Evolutionary conservation across 2,329 filamentous ascomycete genomes (phyloP), one percentile per base, ranked within the genome.

Genomic region (Penicillium paneum): DNA sequence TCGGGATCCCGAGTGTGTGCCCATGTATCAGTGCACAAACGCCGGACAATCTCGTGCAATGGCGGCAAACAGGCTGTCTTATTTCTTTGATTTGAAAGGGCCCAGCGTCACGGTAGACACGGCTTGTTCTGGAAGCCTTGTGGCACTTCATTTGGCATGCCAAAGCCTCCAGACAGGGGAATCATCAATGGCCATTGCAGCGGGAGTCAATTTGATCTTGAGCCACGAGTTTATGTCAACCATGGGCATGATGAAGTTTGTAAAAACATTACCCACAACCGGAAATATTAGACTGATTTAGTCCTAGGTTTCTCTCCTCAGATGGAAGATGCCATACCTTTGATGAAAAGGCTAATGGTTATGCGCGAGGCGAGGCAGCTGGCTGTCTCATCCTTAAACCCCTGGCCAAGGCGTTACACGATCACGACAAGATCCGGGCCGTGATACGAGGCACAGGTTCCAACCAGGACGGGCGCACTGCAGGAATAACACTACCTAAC

Each of bases 301-400:
- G 8, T 8, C 1, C 11, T 10, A 66, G 60, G 6, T 63, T 71
- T 19, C 56, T 71, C 3, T 69, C 65, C 11, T 60, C 65, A 8
- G 65, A 69, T 32, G 65, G 68, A 2, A 58, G 49, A 19, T 73
- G 65, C 29, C 57, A 69, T 24, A 68, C 62, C 2, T 76, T 73
- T 46, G 78, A 79, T 52, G 57, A 68, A 7, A 60, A 66, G 11
- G 77, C 74, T 0, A 70, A 75, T 49, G 79, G 79, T 1, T 81
- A 80, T 54, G 73, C 67, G 0, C 70, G 78, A 12, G 78, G 77
- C 3, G 79, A 81, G 60, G 79, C 73, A 7, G 64, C 75, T 12
- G 74, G 65, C 2, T 63, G 68, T 24, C 32, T 81, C 7, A 52
- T 78, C 0, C 49, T 81, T 10, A 80, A 80, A 57, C 70, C 67